Percentiles rank a stretch among this genome's conserved stretches.
Evolutionary conservation across 306 rosid genomes (phyloP).

Genomic region (Oemleria cerasiformis): DNA sequence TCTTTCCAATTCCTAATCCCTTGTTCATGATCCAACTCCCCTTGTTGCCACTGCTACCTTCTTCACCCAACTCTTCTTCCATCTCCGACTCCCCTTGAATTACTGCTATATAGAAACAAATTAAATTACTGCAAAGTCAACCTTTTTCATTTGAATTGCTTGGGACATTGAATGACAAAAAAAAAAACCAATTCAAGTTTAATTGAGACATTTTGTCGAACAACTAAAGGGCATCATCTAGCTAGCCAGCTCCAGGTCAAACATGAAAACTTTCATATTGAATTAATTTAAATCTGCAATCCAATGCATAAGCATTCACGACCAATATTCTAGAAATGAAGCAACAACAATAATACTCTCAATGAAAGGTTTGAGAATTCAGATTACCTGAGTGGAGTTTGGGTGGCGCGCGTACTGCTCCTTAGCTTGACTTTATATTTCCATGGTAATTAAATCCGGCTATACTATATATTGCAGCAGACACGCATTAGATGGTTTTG

Average conservation of each 20-base stretch:
- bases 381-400: conserved; percentile 2
- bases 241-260: background rate
- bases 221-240: background rate
- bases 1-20: conserved; percentile 50
- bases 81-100: conserved; percentile 46
- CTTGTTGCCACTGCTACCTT: conserved; percentile 16
- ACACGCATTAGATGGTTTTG: background rate
- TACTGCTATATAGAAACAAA: background rate
- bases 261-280: background rate
- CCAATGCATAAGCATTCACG: too few relatives aligned
- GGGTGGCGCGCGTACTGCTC: background rate
- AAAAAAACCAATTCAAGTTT: background rate
- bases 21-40: conserved; percentile 36
- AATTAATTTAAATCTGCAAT: background rate
- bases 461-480: too few relatives aligned
- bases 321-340: background rate
- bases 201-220: background rate
- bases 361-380: background rate
- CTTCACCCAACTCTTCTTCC: conserved; percentile 24
- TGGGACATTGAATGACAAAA: background rate
- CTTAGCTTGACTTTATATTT: background rate
- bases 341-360: background rate
- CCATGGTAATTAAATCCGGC: background rate
- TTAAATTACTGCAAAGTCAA: background rate
- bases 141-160: background rate